Evolutionary conservation across 1,284 basidiomycete genomes (phyloP).

Genomic region (Bjerkandera adusta): DNA sequence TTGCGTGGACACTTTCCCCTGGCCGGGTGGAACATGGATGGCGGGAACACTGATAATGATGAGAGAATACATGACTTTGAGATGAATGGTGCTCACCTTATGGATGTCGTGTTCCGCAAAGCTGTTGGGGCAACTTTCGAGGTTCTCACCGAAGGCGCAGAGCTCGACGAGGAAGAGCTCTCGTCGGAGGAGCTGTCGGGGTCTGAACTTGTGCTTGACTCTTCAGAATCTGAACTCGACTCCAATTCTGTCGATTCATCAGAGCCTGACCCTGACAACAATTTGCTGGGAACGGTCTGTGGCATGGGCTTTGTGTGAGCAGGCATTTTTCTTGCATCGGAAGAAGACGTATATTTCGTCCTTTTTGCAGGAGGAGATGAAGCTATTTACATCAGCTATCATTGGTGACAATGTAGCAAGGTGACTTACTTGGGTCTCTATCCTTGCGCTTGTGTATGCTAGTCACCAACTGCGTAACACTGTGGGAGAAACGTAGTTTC

Average conservation of each 20-base stretch:
- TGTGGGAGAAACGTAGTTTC: slow-evolving; percentile 7
- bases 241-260: background rate
- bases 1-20: slow-evolving; percentile 65
- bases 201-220: slow-evolving; percentile 16
- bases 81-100: background rate
- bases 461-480: slow-evolving; percentile 17
- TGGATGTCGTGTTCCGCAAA: background rate
- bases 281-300: background rate
- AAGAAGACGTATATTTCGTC: background rate
- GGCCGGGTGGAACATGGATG: slow-evolving; percentile 52
- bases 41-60: slow-evolving; percentile 15
- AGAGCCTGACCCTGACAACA: background rate
- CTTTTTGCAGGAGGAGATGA: slow-evolving; percentile 1
- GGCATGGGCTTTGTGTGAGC: background rate
- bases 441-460: background rate
- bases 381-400: background rate
- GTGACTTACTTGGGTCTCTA: slow-evolving; percentile 4
- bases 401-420: background rate
- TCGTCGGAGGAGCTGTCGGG: slow-evolving; percentile 26
- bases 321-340: background rate
- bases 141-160: slow-evolving; percentile 12
- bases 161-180: slow-evolving; percentile 24
- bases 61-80: too few relatives aligned
- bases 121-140: background rate
- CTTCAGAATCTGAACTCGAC: background rate